Evolutionary conservation across 805 yeast genomes (phyloP), one percentile per base, ranked within the genome.

Genomic region (Zygosaccharomyces siamensis): DNA sequence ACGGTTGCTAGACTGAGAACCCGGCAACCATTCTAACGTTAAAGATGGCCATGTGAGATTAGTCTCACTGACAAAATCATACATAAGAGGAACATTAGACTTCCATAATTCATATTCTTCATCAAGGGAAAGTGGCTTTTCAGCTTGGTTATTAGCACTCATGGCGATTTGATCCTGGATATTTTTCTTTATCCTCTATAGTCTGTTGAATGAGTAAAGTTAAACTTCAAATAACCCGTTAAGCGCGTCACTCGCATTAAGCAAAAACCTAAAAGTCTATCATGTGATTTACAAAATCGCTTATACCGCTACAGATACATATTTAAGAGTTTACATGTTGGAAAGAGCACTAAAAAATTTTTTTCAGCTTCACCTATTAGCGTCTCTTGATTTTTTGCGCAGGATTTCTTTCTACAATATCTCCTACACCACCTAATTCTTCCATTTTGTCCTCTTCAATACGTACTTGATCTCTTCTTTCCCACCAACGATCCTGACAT

Each of bases 401-500:
- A 5, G 74, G 59, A 61, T 86, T 95, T 59, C 78, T 80, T 62
- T 89, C 96, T 7, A 92, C 72, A 32, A 92, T 83, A 50, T 87
- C 95, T 14, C 86, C 95, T 52, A 89, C 90, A 50, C 96, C 97
- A 43, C 95, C 95, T 66, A 86, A 62, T 58, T 89, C 96, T 68
- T 92, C 97, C 58, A 87, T 70, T 62, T 82, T 80, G 58, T 92
- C 98, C 70, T 92, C 99, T 44, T 87, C 86, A 36, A 81, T 77
- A 64, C 95, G 83, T 21, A 92, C 83, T 60, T 83, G 92, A 59
- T 92, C 98, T 71, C 97, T 82, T 72, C 98, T 85, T 66, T 92
- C 98, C 98, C 98, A 92, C 93, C 96, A 92, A 71, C 99, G 80
- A 56, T 85, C 92, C 68, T 90, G 96, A 66, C 93, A 85, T 52